Conservation (phyloP, 345 rosid genomes). For the Acer campestre region DNA sequence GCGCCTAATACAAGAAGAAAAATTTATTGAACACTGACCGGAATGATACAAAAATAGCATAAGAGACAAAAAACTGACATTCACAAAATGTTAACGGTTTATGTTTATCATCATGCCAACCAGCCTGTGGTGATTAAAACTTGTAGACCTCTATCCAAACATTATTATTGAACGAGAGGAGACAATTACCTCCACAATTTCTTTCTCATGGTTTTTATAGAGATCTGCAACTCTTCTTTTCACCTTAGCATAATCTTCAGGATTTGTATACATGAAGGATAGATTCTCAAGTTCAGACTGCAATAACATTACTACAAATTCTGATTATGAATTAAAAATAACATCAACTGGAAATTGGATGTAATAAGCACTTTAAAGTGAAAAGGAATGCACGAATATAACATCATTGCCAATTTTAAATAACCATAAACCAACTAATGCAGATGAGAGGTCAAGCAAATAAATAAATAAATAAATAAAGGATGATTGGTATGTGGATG, state of each 20-base stretch:
- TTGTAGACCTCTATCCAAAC: background rate
- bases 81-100: background rate
- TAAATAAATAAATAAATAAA: background rate
- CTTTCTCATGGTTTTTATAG: conserved; percentile 84
- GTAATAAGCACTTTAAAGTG: background rate
- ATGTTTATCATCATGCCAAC: background rate
- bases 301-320: conserved; percentile 23
- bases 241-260: conserved; percentile 88
- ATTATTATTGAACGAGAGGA: background rate
- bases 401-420: background rate
- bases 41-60: background rate
- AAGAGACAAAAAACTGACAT: conserved; percentile 12
- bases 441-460: background rate
- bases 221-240: conserved; percentile 85
- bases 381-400: background rate
- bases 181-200: conserved; percentile 68
- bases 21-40: background rate
- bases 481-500: background rate
- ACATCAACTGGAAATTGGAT: background rate
- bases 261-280: conserved; percentile 89
- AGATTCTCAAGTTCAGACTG: conserved; percentile 98
- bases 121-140: conserved; percentile 1
- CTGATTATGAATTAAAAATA: conserved; percentile 4
- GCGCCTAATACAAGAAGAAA: conserved; percentile 54
- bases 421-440: conserved; percentile 1